Conservation (phyloP, 176 grass and related monocot species). For the Pontederia crassipes region DNA sequence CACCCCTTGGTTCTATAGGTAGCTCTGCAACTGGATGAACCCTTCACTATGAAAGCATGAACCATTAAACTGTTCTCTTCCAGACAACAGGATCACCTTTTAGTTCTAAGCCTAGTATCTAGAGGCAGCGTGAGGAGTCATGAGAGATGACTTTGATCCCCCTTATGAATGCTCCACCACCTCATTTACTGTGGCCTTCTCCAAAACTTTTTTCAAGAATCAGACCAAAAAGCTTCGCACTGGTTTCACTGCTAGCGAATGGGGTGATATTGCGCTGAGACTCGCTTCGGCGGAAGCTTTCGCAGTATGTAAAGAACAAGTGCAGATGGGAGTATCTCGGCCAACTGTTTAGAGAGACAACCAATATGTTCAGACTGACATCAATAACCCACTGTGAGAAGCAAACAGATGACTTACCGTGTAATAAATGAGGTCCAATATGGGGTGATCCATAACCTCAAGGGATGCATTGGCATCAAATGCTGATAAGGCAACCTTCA, state of each 20-base stretch:
- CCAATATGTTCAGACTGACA: background rate
- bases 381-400: background rate
- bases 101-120: too few relatives aligned
- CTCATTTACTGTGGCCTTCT: too few relatives aligned
- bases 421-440: conserved; percentile 32
- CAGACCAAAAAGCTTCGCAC: too few relatives aligned
- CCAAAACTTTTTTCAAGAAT: too few relatives aligned
- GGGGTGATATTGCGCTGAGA: conserved; percentile 32
- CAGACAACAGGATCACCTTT: too few relatives aligned
- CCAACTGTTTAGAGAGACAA: conserved; percentile 14
- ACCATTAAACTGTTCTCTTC: too few relatives aligned
- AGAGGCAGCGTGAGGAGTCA: too few relatives aligned
- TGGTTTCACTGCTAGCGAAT: conserved; percentile 7
- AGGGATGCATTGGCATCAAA: conserved; percentile 20
- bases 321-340: conserved; percentile 28
- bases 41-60: too few relatives aligned
- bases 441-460: conserved; percentile 27
- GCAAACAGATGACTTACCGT: conserved; percentile 7
- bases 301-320: conserved; percentile 37
- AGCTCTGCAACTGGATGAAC: too few relatives aligned
- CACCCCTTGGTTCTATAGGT: too few relatives aligned
- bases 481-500: conserved; percentile 33
- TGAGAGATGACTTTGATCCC: too few relatives aligned
- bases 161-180: too few relatives aligned
- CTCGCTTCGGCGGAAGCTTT: conserved; percentile 31